A percentile compares a stretch with the other conserved stretches of the same genome.
Evolutionary conservation across 305 asterid species (phyloP).

Genomic region (Nicotiana rustica): DNA sequence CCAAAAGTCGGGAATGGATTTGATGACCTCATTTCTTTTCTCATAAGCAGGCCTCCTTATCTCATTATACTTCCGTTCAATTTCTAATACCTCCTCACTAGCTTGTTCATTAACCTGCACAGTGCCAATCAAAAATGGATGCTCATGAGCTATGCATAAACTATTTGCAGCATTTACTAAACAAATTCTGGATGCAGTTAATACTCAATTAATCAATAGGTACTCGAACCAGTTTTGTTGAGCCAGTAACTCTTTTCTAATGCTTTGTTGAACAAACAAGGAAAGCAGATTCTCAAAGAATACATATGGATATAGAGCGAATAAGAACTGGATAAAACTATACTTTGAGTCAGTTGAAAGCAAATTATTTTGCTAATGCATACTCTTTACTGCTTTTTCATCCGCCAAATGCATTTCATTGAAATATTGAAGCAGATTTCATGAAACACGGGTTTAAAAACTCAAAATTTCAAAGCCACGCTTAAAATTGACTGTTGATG

Average conservation of each 20-base stretch:
- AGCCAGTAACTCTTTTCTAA: neutral
- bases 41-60: constrained; percentile 57
- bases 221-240: constrained; percentile 20
- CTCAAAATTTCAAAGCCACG: neutral
- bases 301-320: neutral
- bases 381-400: constrained; percentile 3
- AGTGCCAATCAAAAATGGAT: constrained; percentile 32
- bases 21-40: constrained; percentile 55
- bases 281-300: constrained; percentile 5
- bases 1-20: constrained; percentile 71
- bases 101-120: constrained; percentile 63
- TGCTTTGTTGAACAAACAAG: constrained; percentile 11
- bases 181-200: constrained; percentile 15
- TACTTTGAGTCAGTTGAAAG: neutral
- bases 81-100: constrained; percentile 51
- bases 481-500: neutral
- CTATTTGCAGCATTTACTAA: constrained; percentile 23
- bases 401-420: neutral
- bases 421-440: neutral
- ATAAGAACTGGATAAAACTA: neutral
- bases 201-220: neutral
- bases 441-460: neutral
- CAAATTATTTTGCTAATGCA: neutral
- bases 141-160: constrained; percentile 19
- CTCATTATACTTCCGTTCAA: constrained; percentile 59